Evolutionary conservation across 2,329 filamentous ascomycete genomes (phyloP).

Genomic region (Lachnellula hyalina): DNA sequence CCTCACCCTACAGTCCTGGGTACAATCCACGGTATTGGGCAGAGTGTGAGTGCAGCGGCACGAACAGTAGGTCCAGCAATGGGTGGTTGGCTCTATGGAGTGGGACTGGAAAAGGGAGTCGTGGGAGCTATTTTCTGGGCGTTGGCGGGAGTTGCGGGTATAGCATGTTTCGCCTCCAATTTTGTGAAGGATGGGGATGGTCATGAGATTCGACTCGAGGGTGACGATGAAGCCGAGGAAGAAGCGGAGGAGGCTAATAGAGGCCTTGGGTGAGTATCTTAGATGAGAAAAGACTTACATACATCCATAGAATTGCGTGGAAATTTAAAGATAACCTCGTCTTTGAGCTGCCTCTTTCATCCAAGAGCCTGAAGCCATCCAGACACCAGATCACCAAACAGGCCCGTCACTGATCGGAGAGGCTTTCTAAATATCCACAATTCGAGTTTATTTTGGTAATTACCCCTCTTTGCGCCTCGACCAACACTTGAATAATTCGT

Average conservation of each 20-base stretch:
- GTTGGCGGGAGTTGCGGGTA: constrained; percentile 49
- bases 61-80: constrained; percentile 56
- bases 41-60: constrained; percentile 53
- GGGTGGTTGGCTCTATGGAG: constrained; percentile 56
- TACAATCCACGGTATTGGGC: constrained; percentile 51
- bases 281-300: not conserved
- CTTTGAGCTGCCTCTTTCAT: not conserved
- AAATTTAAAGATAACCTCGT: not conserved
- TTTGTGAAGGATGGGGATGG: constrained; percentile 57
- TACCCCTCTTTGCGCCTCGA: not conserved
- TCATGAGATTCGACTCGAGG: constrained; percentile 60
- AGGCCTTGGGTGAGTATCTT: constrained; percentile 5
- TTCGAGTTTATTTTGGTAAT: not conserved
- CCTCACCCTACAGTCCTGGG: constrained; percentile 54
- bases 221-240: constrained; percentile 46
- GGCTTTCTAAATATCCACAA: not conserved
- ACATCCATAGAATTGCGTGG: not conserved
- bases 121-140: constrained; percentile 42
- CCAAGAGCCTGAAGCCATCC: not conserved
- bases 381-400: not conserved
- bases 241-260: constrained; percentile 23
- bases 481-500: not conserved
- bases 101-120: constrained; percentile 50
- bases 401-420: not conserved
- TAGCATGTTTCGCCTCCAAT: constrained; percentile 43